phyloP scores from a whole-genome alignment of 345 rosid species.

The Salix viminalis region DNA sequence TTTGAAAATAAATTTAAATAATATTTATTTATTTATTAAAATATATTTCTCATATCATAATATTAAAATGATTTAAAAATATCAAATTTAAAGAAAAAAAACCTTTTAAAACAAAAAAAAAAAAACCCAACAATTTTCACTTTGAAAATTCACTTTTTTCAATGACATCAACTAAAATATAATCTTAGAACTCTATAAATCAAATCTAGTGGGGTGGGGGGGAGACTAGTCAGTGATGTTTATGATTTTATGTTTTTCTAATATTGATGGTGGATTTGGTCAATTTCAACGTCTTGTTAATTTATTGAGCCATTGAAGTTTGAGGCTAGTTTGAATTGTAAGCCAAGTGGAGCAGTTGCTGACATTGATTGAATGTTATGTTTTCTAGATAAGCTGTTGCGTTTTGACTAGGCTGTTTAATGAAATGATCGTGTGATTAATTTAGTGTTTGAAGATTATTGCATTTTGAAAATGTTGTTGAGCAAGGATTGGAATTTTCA shows the following conservation, averaged over 20 bases:
- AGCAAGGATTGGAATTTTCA: slow-evolving; percentile 9
- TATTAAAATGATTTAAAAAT: too few relatives aligned
- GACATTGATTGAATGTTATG: neutral
- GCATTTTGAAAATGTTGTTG: neutral
- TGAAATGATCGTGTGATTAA: neutral
- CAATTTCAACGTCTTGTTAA: neutral
- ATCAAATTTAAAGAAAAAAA: too few relatives aligned
- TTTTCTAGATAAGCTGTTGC: neutral
- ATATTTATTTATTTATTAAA: too few relatives aligned
- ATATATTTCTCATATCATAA: too few relatives aligned
- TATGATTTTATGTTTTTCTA: too few relatives aligned
- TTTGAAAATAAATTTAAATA: too few relatives aligned
- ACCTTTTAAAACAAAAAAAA: too few relatives aligned
- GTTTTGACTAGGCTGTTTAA: neutral
- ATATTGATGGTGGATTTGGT: neutral
- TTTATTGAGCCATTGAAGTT: neutral
- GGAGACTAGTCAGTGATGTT: too few relatives aligned
- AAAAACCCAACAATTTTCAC: too few relatives aligned
- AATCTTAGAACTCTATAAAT: too few relatives aligned
- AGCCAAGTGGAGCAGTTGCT: neutral
- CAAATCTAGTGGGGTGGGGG: neutral
- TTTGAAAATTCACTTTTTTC: neutral
- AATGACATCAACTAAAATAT: neutral
- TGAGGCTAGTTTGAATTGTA: neutral
- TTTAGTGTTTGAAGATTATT: neutral